Base-by-base conservation (phyloP, 495 filamentous ascomycete species). In the Penicillium flavigenum region DNA sequence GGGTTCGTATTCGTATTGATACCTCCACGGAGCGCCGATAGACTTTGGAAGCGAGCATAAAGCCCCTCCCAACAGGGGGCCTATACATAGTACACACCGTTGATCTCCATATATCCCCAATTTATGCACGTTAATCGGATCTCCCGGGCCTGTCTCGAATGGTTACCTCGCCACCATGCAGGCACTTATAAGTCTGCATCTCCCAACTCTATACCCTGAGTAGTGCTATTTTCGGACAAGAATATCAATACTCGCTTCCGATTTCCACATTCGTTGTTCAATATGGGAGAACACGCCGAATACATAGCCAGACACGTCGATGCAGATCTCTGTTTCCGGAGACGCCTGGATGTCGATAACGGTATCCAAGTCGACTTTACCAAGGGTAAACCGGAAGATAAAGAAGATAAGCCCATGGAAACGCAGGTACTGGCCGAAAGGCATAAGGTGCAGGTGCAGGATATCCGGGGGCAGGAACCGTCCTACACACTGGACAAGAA, bases 381-480 rank as follows among this genome's bases (percentile, higher is more conserved):
- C 43, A 53, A 54, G 11, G 32, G 8, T 31, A 47, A 38, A 19
- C 48, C 52, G 0, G 22, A 24, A 24, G 4, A 22, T 22, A 22
- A 24, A 4, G 51, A 64, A 6, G 36, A 46, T 19, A 27, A 48
- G 14, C 14, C 43, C 51, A 34, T 46, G 6, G 22, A 38, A 4
- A 47, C 47, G 51, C 47, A 32, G 10, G 17, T 5, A 0, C 22
- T 34, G 6, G 39, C 59, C 7, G 31, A 62, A n/a, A 54, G 3
- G 12, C 59, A 43, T 4, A 31, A 11, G 16, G 56, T 57, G 12
- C 38, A 31, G 5, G 38, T 62, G 12, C 52, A 54, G 12, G 63
- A 62, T 29, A 22, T 62, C 42, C 59, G 56, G 14, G 62, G 59
- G 5, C 44, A 49, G 22, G 59, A 62, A 20, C 26, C 56, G 1